Conservation (phyloP, 1,139 yeast genomes). For the Geotrichum australiense region DNA sequence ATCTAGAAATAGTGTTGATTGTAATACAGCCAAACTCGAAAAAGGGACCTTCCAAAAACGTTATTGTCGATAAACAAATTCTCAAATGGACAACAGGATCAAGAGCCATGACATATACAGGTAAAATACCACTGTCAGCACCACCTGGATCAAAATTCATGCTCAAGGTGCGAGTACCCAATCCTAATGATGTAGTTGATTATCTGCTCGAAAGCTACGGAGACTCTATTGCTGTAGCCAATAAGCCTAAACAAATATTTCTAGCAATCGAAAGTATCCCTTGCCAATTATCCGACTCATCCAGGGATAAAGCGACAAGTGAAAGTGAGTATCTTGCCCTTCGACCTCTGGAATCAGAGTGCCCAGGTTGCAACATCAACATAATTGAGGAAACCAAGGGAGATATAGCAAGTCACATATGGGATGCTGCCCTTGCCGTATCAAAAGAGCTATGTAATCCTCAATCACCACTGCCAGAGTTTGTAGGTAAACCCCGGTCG, state of each 20-base stretch:
- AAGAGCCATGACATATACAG: constrained; percentile 12
- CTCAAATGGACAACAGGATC: constrained; percentile 14
- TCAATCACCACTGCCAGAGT: constrained; percentile 10
- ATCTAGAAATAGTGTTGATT: constrained; percentile 9
- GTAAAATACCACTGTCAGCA: constrained; percentile 3
- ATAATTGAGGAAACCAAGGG: constrained; percentile 27
- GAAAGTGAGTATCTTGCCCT: constrained; percentile 14
- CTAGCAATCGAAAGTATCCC: constrained; percentile 12
- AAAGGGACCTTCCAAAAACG: constrained; percentile 3
- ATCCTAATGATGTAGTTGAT: constrained; percentile 13
- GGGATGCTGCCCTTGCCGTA: constrained; percentile 26
- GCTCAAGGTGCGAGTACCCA: constrained; percentile 13
- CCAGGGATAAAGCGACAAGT: constrained; percentile 5
- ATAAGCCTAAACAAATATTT: constrained; percentile 7
- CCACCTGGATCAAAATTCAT: constrained; percentile 1
- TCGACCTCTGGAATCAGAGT: constrained; percentile 12
- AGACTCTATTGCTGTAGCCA: background rate
- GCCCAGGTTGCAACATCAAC: constrained; percentile 12
- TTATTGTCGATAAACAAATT: constrained; percentile 8
- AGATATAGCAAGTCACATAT: constrained; percentile 27
- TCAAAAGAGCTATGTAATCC: constrained; percentile 15
- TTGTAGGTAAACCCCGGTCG: constrained; percentile 11
- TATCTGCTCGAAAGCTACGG: constrained; percentile 14
- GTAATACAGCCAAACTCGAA: constrained; percentile 6
- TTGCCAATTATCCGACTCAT: constrained; percentile 2